A percentile compares a stretch with the other conserved stretches of the same genome.
These are phyloP conservation scores for Inga leiocalycina DNA, from an alignment of 306 rosid species.

Conservation along the genomic window DNA sequence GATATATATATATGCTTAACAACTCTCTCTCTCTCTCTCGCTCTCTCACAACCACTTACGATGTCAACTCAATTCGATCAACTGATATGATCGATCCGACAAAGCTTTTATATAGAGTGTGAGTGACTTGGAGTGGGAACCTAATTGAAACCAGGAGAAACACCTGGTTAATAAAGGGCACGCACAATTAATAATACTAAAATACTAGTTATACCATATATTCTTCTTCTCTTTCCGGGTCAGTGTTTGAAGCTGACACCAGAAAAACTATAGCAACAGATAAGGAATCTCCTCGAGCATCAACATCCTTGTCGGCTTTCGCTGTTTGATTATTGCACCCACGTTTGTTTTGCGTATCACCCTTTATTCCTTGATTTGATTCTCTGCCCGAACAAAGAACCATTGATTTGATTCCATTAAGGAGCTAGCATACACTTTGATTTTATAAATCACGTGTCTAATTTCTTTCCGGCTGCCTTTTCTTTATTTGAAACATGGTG, in stretches of 20 bases:
- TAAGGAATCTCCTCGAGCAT: background rate
- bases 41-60: background rate
- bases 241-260: background rate
- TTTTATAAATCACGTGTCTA: background rate
- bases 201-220: background rate
- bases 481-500: background rate
- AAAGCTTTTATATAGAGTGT: background rate
- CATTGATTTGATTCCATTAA: background rate
- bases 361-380: background rate
- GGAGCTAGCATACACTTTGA: background rate
- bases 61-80: background rate
- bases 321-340: background rate
- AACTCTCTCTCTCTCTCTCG: background rate
- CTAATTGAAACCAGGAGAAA: background rate
- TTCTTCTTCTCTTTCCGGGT: background rate
- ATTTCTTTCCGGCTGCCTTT: background rate
- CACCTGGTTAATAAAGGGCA: background rate
- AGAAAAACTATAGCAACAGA: background rate
- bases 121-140: background rate
- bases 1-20: too few relatives aligned
- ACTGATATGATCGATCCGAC: background rate
- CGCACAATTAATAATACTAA: background rate
- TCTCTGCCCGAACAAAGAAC: background rate
- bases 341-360: background rate
- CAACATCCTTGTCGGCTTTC: background rate